Conservation (phyloP, 495 filamentous ascomycete genomes). For the Aspergillus biplanus region DNA sequence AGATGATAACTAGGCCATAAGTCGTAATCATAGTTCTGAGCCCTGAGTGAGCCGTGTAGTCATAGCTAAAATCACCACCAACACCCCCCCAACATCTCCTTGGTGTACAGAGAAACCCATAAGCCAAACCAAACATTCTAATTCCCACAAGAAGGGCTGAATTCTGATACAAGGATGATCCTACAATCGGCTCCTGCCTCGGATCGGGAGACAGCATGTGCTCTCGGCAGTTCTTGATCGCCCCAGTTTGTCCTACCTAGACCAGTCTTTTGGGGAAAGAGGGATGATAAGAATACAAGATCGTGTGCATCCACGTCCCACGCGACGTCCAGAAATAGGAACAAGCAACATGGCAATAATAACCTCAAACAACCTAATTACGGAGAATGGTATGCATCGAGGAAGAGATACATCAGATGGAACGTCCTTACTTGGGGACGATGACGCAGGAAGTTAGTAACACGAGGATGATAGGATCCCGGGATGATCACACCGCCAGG, state of each 20-base stretch:
- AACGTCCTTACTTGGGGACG: background rate
- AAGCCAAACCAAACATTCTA: background rate
- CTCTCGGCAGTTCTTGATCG: slow-evolving; percentile 4
- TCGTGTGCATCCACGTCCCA: background rate
- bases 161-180: slow-evolving; percentile 4
- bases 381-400: background rate
- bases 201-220: slow-evolving; percentile 7
- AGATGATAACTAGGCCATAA: too few relatives aligned
- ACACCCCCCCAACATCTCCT: background rate
- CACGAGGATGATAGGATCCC: slow-evolving; percentile 11
- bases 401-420: slow-evolving; percentile 6
- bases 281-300: background rate
- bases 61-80: background rate
- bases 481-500: slow-evolving; percentile 24
- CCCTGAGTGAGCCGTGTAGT: too few relatives aligned
- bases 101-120: too few relatives aligned
- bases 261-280: background rate
- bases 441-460: slow-evolving; percentile 8
- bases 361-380: background rate
- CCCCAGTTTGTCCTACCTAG: background rate
- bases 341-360: background rate
- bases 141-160: background rate
- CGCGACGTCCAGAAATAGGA: background rate
- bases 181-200: slow-evolving; percentile 5
- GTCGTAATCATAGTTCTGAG: too few relatives aligned